These are phyloP conservation scores for Babesia ovata DNA, from an alignment of 169 alveolate genomes.

Conservation along the genomic window DNA sequence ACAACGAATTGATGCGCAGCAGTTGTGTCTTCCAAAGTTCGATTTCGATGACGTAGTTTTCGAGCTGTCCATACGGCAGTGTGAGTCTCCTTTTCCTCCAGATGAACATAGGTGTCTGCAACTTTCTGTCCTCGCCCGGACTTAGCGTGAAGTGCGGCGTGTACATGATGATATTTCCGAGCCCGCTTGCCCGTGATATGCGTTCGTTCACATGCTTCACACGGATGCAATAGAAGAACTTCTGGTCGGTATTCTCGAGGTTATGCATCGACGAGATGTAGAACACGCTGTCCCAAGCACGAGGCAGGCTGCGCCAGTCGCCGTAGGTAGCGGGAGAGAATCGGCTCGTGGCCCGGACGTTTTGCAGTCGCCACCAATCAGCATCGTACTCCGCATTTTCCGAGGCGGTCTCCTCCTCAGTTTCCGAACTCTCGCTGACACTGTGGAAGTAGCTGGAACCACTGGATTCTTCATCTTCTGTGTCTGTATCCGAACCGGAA, in stretches of 20 bases:
- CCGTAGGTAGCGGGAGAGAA: slow-evolving; percentile 15
- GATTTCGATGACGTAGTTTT: slow-evolving; percentile 74
- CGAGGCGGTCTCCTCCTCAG: slow-evolving; percentile 5
- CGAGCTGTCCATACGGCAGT: slow-evolving; percentile 81
- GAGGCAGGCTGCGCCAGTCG: slow-evolving; percentile 30
- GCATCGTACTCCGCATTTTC: slow-evolving; percentile 25
- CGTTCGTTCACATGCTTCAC: slow-evolving; percentile 50
- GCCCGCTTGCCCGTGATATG: slow-evolving; percentile 20
- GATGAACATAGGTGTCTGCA: slow-evolving; percentile 72
- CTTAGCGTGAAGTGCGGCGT: slow-evolving; percentile 75
- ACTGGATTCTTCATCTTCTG: too few species aligned
- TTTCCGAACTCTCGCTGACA: slow-evolving; percentile 27
- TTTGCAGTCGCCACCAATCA: slow-evolving; percentile 48
- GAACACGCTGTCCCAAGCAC: slow-evolving; percentile 65
- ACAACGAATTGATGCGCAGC: slow-evolving; percentile 74
- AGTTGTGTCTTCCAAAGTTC: slow-evolving; percentile 82
- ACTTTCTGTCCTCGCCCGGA: slow-evolving; percentile 71
- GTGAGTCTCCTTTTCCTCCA: slow-evolving; percentile 75
- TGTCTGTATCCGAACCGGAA: slow-evolving; percentile 4
- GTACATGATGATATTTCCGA: slow-evolving; percentile 64
- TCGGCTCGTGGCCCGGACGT: slow-evolving; percentile 27
- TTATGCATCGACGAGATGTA: slow-evolving; percentile 68
- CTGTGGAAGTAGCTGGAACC: slow-evolving; percentile 21
- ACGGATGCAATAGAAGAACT: slow-evolving; percentile 57
- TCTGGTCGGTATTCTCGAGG: slow-evolving; percentile 56